phyloP scores from a whole-genome alignment of 23 red algal species.

The Agarophyton chilense region DNA sequence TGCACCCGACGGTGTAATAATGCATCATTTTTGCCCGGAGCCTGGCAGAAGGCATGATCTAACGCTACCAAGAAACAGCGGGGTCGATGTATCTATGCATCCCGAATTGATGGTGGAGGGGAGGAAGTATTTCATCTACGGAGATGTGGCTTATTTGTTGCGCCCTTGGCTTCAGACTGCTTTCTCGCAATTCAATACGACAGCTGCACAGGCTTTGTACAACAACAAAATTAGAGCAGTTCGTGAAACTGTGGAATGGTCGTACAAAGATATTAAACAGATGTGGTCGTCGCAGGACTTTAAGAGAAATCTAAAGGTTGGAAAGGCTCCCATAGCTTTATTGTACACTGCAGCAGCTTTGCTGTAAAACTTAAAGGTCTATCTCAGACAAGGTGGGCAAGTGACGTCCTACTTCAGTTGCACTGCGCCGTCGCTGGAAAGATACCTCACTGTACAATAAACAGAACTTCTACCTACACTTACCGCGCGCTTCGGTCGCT shows the following conservation, averaged over 20 bases:
- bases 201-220: neutral
- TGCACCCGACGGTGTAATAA: slow-evolving; percentile 46
- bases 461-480: too few species aligned
- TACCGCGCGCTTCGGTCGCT: too few species aligned
- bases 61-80: slow-evolving; percentile 35
- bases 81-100: neutral
- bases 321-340: neutral
- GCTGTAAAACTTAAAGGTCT: neutral
- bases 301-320: neutral
- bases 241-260: neutral
- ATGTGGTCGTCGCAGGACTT: neutral
- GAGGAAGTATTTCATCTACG: slow-evolving; percentile 1
- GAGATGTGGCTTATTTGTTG: neutral
- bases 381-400: neutral
- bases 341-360: neutral
- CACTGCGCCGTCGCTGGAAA: neutral
- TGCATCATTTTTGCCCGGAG: neutral
- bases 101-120: neutral
- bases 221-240: neutral
- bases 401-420: neutral
- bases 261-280: slow-evolving; percentile 17
- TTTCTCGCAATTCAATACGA: neutral
- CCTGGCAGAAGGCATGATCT: slow-evolving; percentile 21
- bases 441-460: too few species aligned
- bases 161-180: neutral